phyloP scores from a whole-genome alignment of 2,329 filamentous ascomycete genomes.

The Venturia aucupariae region DNA sequence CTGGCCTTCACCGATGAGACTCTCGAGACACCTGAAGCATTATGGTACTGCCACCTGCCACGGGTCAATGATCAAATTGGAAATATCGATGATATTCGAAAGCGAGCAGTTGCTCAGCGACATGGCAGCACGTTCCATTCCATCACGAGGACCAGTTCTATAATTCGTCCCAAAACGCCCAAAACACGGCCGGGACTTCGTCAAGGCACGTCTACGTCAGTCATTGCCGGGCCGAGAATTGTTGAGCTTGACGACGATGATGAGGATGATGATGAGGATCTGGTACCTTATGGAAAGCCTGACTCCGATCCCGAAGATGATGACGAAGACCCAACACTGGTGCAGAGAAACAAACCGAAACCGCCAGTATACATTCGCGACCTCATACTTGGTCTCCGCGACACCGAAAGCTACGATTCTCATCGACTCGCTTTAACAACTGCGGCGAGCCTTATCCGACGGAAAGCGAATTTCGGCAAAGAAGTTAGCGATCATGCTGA shows the following conservation, averaged over 20 bases:
- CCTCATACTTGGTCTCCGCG: constrained; percentile 66
- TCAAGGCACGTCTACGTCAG: not conserved
- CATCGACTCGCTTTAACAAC: constrained; percentile 71
- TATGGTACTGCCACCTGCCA: constrained; percentile 63
- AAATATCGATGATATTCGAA: constrained; percentile 33
- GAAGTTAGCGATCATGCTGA: constrained; percentile 79
- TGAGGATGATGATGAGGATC: constrained; percentile 50
- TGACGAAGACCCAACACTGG: constrained; percentile 81
- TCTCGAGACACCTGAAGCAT: constrained; percentile 60
- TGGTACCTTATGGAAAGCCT: constrained; percentile 73
- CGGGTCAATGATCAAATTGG: constrained; percentile 55
- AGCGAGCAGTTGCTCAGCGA: not conserved
- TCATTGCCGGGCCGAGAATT: constrained; percentile 34
- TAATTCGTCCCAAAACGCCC: not conserved
- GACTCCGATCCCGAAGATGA: constrained; percentile 85
- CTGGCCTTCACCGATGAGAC: constrained; percentile 83
- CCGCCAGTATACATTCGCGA: constrained; percentile 78
- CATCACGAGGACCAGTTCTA: not conserved
- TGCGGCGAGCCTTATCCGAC: constrained; percentile 70
- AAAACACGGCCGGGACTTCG: not conserved
- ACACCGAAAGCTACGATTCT: constrained; percentile 74
- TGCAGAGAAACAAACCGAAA: constrained; percentile 72
- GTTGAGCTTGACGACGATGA: constrained; percentile 44
- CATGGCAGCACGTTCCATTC: not conserved
- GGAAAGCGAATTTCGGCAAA: constrained; percentile 79